Evolutionary conservation across 768 basidiomycete genomes (phyloP).

Genomic region (Boletellus emodensis): DNA sequence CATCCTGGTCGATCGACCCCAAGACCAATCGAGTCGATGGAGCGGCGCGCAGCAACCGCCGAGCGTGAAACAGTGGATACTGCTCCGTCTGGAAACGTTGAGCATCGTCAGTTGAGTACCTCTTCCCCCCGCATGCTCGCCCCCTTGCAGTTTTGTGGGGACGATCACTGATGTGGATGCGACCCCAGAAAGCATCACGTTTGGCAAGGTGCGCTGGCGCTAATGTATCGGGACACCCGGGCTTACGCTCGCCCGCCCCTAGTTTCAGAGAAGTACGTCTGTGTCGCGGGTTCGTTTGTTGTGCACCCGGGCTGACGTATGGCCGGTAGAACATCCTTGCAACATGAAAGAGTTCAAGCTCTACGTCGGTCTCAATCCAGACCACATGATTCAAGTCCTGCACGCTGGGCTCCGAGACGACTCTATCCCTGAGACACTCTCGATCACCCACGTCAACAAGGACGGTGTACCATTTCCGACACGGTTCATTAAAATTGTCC

Average conservation of each 20-base stretch:
- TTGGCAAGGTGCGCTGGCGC: constrained; percentile 61
- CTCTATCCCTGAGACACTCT: constrained; percentile 56
- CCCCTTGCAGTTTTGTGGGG: background rate
- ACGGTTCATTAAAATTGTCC: constrained; percentile 70
- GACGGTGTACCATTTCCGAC: constrained; percentile 58
- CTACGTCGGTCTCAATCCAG: constrained; percentile 58
- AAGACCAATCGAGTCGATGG: constrained; percentile 70
- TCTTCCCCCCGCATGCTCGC: background rate
- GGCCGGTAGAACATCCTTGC: constrained; percentile 68
- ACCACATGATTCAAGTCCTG: constrained; percentile 67
- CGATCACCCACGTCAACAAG: constrained; percentile 51
- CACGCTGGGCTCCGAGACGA: constrained; percentile 66
- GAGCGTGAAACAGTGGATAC: constrained; percentile 64
- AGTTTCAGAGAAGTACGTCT: constrained; percentile 29
- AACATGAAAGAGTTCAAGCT: constrained; percentile 83
- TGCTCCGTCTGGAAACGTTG: constrained; percentile 56
- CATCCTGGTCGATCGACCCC: constrained; percentile 59
- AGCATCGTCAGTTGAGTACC: constrained; percentile 61
- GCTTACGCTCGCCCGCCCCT: background rate
- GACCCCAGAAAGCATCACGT: constrained; percentile 61
- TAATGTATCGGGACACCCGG: background rate
- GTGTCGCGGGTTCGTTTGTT: background rate
- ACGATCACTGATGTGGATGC: background rate
- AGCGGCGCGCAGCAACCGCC: constrained; percentile 60
- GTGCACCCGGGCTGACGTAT: constrained; percentile 1